Evolutionary conservation across 306 rosid genomes (phyloP).

Genomic region (Quercus bicolor): DNA sequence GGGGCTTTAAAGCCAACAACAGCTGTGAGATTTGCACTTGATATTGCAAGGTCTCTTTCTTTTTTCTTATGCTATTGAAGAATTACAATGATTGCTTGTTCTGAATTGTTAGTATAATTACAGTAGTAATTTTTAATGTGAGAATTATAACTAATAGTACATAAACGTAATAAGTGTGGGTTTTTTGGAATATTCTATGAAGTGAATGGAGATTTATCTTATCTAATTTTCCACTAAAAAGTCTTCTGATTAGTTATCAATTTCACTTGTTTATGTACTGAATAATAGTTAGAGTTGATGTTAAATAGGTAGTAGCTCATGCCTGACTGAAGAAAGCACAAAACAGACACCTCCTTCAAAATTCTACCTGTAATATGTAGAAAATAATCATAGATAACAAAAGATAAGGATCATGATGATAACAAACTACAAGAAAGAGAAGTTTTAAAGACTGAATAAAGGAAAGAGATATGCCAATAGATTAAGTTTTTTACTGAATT

Average conservation of each 20-base stretch:
- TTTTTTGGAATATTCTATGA: background rate
- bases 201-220: background rate
- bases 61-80: slow-evolving; percentile 7
- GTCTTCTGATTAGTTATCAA: background rate
- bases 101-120: background rate
- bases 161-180: background rate
- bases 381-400: background rate
- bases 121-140: background rate
- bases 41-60: slow-evolving; percentile 76
- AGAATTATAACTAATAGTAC: background rate
- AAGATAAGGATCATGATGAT: background rate
- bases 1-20: slow-evolving; percentile 65
- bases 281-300: background rate
- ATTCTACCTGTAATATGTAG: background rate
- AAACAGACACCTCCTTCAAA: background rate
- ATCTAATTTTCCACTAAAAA: background rate
- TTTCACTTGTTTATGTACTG: background rate
- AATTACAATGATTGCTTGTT: background rate
- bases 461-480: background rate
- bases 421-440: background rate
- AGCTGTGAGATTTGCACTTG: slow-evolving; percentile 82
- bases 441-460: background rate
- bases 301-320: background rate
- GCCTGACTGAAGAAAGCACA: background rate
- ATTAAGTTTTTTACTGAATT: background rate